Conservation (phyloP, 108 stramenopile genomes). For the Hondaea fermentalgiana region DNA sequence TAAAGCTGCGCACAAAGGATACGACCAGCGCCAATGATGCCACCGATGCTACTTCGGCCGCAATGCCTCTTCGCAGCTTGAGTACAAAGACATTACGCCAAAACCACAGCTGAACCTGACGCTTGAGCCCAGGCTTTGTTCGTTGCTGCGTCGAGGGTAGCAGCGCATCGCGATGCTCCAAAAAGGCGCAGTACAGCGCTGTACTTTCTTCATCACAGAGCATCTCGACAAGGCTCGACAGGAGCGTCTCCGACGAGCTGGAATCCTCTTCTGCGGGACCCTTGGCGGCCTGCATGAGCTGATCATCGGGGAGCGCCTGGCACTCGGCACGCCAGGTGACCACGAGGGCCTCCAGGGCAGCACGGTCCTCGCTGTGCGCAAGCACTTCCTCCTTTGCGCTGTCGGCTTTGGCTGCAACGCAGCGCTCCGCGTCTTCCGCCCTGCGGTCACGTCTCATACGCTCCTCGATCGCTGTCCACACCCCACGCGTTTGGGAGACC, state of each 20-base stretch:
- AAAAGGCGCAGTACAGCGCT: neutral
- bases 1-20: constrained; percentile 17
- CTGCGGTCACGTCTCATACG: neutral
- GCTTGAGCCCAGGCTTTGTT: constrained; percentile 1
- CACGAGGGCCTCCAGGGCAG: neutral
- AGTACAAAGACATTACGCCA: neutral
- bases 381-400: neutral
- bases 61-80: neutral
- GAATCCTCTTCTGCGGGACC: neutral
- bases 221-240: neutral
- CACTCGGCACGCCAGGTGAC: neutral
- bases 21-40: neutral
- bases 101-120: constrained; percentile 9
- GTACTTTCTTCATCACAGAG: neutral
- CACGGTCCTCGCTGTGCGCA: neutral
- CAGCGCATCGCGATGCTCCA: neutral
- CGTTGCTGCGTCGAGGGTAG: neutral
- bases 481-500: neutral
- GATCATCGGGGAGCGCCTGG: neutral
- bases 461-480: neutral
- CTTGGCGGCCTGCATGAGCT: neutral
- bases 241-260: neutral
- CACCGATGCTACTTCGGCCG: neutral
- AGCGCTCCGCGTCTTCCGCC: neutral
- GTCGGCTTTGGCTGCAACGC: neutral